These are phyloP conservation scores for Skeletonema tropicum DNA, from an alignment of 108 stramenopile genomes.

Conservation along the genomic window DNA sequence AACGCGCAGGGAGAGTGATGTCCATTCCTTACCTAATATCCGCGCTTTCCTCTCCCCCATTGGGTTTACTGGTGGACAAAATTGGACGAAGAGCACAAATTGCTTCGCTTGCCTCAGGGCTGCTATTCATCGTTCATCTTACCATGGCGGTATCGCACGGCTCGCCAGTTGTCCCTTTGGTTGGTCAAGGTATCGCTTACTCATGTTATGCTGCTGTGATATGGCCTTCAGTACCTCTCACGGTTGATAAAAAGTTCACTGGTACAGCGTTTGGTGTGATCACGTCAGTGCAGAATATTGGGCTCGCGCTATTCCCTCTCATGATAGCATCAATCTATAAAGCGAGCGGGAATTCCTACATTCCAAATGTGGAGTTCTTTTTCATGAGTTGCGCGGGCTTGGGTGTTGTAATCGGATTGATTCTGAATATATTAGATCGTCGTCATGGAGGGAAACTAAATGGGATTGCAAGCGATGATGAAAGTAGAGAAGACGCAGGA, in stretches of 20 bases:
- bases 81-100: constrained; percentile 58
- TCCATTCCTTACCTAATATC: constrained; percentile 66
- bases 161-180: constrained; percentile 52
- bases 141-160: constrained; percentile 29
- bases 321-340: constrained; percentile 50
- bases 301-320: constrained; percentile 64
- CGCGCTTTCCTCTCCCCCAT: constrained; percentile 46
- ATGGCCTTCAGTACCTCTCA: constrained; percentile 72
- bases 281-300: constrained; percentile 66
- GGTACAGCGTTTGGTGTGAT: constrained; percentile 72
- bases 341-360: constrained; percentile 30
- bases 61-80: constrained; percentile 64
- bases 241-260: constrained; percentile 47
- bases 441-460: constrained; percentile 41
- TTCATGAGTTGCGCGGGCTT: constrained; percentile 48
- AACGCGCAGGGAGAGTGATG: constrained; percentile 56
- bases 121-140: constrained; percentile 52
- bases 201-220: constrained; percentile 64
- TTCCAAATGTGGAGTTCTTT: constrained; percentile 66
- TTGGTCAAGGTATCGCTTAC: constrained; percentile 68
- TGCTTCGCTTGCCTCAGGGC: constrained; percentile 40
- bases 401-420: constrained; percentile 51
- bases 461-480: not conserved
- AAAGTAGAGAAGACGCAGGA: not conserved
- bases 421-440: constrained; percentile 49